Evolutionary conservation across 345 rosid genomes (phyloP).

Genomic region (Litchi chinensis): DNA sequence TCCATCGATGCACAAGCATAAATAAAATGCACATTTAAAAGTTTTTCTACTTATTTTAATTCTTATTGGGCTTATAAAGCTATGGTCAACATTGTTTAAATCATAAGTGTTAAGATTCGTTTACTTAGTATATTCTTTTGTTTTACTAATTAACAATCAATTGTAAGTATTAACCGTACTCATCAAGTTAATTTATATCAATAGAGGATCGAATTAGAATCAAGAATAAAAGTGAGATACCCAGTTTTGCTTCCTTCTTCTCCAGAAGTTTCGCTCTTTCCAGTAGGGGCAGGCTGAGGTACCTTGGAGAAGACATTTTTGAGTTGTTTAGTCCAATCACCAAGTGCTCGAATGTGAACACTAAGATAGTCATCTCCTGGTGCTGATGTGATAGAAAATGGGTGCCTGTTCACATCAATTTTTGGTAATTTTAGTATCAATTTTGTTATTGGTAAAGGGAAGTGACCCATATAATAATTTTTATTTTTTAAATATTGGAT

Average conservation of each 20-base stretch:
- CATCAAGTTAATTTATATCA: no score
- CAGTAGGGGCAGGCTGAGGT: constrained; percentile 60
- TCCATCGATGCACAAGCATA: no score
- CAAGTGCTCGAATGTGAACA: constrained; percentile 80
- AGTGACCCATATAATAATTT: not conserved
- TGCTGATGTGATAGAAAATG: constrained; percentile 89
- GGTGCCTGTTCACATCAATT: constrained; percentile 53
- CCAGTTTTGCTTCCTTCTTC: constrained; percentile 55
- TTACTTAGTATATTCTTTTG: no score
- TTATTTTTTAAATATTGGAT: no score
- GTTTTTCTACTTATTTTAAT: no score
- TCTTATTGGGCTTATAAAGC: no score
- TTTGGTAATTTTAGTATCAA: not conserved
- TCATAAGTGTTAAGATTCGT: no score
- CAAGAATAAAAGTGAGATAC: constrained; percentile 14
- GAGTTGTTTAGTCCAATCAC: constrained; percentile 90
- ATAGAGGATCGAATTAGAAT: no score
- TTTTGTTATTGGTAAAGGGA: not conserved
- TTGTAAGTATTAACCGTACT: no score
- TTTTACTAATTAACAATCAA: no score
- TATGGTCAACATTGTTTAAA: no score
- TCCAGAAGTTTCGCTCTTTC: constrained; percentile 61
- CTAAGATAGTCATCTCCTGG: constrained; percentile 86
- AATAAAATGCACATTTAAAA: not conserved
- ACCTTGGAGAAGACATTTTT: constrained; percentile 74